Evolutionary conservation across 495 filamentous ascomycete genomes (phyloP).

Genomic region (Neurospora sp.): DNA sequence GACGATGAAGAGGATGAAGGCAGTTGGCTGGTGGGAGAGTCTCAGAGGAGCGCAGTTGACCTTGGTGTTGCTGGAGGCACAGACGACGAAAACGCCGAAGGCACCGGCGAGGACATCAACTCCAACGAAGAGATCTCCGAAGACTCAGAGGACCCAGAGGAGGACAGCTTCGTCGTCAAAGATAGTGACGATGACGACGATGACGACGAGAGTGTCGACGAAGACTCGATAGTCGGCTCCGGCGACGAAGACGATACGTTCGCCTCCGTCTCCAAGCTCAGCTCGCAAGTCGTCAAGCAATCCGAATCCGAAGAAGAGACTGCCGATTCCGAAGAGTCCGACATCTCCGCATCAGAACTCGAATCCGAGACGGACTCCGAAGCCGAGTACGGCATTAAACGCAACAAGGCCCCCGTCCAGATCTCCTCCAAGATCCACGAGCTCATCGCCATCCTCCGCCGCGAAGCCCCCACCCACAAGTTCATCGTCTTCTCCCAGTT

Average conservation of each 20-base stretch:
- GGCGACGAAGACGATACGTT: conserved; percentile 16
- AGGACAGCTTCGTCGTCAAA: conserved; percentile 35
- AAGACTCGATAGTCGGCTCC: conserved; percentile 18
- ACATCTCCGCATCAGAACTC: conserved; percentile 26
- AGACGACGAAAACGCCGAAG: conserved; percentile 80
- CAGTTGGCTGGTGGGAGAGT: conserved; percentile 64
- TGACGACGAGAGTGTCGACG: conserved; percentile 25
- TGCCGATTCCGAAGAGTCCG: conserved; percentile 15
- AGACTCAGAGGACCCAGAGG: conserved; percentile 44
- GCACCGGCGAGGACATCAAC: conserved; percentile 66
- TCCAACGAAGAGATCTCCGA: conserved; percentile 32
- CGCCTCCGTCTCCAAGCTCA: conserved; percentile 32
- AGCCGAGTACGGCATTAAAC: conserved; percentile 16
- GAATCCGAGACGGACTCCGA: conserved; percentile 37
- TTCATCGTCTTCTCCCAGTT: conserved; percentile 98
- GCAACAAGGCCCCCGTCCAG: conserved; percentile 28
- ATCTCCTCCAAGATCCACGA: conserved; percentile 87
- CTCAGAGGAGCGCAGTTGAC: conserved; percentile 42
- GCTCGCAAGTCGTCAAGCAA: conserved; percentile 21
- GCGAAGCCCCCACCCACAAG: conserved; percentile 70
- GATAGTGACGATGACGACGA: conserved; percentile 33
- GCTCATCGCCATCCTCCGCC: conserved; percentile 68
- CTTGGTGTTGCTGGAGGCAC: conserved; percentile 71
- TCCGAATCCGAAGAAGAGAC: conserved; percentile 8
- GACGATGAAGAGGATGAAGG: conserved; percentile 51